A percentile compares a stretch with the other conserved stretches of the same genome.
Conservation (phyloP, 1,284 basidiomycete genomes). For the Coriolopsis trogii region DNA sequence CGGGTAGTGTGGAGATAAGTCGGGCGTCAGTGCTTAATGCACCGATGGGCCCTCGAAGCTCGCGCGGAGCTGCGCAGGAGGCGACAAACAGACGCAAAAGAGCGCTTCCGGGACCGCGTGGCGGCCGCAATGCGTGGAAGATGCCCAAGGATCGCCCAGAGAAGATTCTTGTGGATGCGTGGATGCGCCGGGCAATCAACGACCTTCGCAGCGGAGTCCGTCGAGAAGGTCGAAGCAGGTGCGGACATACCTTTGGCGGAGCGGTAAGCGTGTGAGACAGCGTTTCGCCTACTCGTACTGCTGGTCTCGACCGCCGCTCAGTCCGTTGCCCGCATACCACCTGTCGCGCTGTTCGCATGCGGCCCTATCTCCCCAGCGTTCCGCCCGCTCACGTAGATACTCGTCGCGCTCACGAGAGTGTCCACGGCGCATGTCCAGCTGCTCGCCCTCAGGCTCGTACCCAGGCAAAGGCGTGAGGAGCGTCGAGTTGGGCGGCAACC, state of each 20-base stretch:
- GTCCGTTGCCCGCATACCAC: slow-evolving; percentile 14
- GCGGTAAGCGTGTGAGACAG: no score
- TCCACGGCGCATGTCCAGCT: slow-evolving; percentile 8
- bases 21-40: background rate
- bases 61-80: background rate
- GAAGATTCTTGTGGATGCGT: no score
- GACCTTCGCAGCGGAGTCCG: background rate
- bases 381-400: background rate
- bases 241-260: no score
- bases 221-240: background rate
- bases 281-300: slow-evolving; percentile 17
- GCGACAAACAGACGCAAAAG: background rate
- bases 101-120: background rate
- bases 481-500: slow-evolving; percentile 50
- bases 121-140: no score
- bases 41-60: background rate
- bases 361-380: slow-evolving; percentile 9
- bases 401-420: slow-evolving; percentile 10
- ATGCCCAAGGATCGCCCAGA: no score
- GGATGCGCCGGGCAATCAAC: no score
- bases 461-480: slow-evolving; percentile 52
- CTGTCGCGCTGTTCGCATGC: slow-evolving; percentile 15
- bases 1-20: background rate
- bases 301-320: slow-evolving; percentile 16
- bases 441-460: slow-evolving; percentile 37